phyloP scores from a whole-genome alignment of 1,139 yeast species.

The Dujonia santamariae region DNA sequence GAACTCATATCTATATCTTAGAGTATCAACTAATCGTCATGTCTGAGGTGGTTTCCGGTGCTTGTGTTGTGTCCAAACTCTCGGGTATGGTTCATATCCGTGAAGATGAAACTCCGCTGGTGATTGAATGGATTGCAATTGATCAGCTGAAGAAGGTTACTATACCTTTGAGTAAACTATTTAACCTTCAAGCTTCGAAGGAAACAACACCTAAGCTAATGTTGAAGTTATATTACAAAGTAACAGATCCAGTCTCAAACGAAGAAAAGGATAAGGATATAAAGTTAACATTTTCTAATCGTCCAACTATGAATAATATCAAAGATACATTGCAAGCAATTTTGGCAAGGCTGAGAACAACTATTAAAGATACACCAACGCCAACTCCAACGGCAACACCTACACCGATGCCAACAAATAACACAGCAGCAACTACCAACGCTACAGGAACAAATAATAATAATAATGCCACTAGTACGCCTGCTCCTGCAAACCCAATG shows the following conservation, averaged over 20 bases:
- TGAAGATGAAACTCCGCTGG: slow-evolving; percentile 66
- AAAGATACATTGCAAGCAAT: slow-evolving; percentile 69
- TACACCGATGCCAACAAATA: slow-evolving; percentile 18
- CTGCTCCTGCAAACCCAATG: not conserved
- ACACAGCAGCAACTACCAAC: not conserved
- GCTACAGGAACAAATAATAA: no score
- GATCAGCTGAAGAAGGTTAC: slow-evolving; percentile 50
- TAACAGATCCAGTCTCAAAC: slow-evolving; percentile 13
- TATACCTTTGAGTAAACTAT: slow-evolving; percentile 50
- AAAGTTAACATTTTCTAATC: slow-evolving; percentile 61
- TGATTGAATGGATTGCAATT: slow-evolving; percentile 69
- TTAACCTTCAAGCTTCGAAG: slow-evolving; percentile 73
- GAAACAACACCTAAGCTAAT: slow-evolving; percentile 68
- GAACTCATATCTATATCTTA: no score
- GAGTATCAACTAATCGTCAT: no score
- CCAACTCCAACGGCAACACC: slow-evolving; percentile 11
- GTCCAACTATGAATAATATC: slow-evolving; percentile 74
- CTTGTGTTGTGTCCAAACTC: slow-evolving; percentile 64
- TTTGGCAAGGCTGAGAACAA: slow-evolving; percentile 63
- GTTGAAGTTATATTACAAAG: slow-evolving; percentile 53
- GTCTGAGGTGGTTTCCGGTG: slow-evolving; percentile 49
- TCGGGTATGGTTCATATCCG: slow-evolving; percentile 64
- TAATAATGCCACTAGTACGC: not conserved
- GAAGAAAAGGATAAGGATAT: slow-evolving; percentile 38
- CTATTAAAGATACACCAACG: slow-evolving; percentile 26